Evolutionary conservation across 441 rosid genomes (phyloP), one percentile per base, ranked within the genome.

Genomic region (Biscutella laevigata): DNA sequence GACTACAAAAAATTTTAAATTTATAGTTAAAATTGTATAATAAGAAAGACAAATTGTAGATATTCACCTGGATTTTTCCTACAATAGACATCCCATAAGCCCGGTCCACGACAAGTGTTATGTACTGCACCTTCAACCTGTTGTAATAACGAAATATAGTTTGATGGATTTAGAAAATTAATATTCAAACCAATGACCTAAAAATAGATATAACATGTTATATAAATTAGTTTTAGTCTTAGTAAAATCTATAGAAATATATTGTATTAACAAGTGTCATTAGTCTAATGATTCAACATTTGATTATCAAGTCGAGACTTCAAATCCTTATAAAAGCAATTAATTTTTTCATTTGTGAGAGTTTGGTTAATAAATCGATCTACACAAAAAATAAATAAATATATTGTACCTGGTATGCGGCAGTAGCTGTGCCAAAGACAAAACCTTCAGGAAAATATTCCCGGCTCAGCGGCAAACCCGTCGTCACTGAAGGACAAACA

Each of bases 61-160:
- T 3, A 36, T 14, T 7, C 6, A 81, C 88, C 72, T 62, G 88
- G 81, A 61, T 63, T 36, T 38, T 21, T 39, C 53, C 35, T 57
- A 34, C 77, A 66, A 71, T 27, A 80, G 21, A 49, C 17, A 34
- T 83, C 86, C 90, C 90, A 80, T 4, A 68, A 30, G 32, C 78
- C 68, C 2, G 73, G 71, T 27, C 73, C 70, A 64, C 61, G 73
- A 2, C 82, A 82, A 16, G 59, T 70, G 42, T 71, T 55, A 5
- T 48, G 36, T 2, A 72, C 72, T 22, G 77, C 86, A 47, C 90
- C 90, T 74, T 83, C 87, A 29, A 68, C 72, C 84, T 83, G 9
- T 20, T 20, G 6, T 19, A 13, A 29, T 20, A 41, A 7, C 13
- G 5, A 7, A 81, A 17, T 20, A 27, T 2, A 4, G 25, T 7